Percentiles rank a stretch among this genome's conserved stretches.
These are phyloP conservation scores for Chrysanthemum lavandulifolium DNA, from an alignment of 129 eudicot genomes.

Conservation along the genomic window DNA sequence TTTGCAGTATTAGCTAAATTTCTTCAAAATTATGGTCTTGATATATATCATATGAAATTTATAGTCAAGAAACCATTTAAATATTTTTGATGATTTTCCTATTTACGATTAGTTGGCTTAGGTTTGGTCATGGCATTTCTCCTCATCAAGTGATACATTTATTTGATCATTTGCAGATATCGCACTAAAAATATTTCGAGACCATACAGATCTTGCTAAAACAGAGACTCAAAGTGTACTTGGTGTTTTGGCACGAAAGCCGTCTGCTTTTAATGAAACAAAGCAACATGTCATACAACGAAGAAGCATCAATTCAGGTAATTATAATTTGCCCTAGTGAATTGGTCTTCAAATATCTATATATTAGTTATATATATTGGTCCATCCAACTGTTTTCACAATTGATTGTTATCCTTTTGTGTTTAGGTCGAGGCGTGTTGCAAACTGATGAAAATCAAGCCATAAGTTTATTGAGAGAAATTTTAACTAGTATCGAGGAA, in stretches of 20 bases:
- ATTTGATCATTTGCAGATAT: conserved; percentile 18
- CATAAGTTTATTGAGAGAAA: not conserved
- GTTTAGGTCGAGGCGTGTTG: not conserved
- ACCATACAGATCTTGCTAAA: not conserved
- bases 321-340: not conserved
- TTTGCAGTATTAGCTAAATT: too few species aligned
- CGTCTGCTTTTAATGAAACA: conserved; percentile 16
- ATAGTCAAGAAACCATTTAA: too few species aligned
- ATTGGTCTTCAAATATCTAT: not conserved
- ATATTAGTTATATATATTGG: not conserved
- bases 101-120: not conserved
- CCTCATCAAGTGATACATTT: not conserved
- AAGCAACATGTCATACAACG: not conserved
- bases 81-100: not conserved
- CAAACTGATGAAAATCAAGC: conserved; percentile 2
- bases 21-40: too few species aligned
- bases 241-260: conserved; percentile 28
- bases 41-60: too few species aligned
- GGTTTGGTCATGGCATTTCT: not conserved
- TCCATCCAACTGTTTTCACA: not conserved
- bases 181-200: conserved; percentile 20
- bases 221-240: conserved; percentile 9
- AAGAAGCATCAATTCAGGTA: conserved; percentile 19
- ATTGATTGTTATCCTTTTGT: not conserved
- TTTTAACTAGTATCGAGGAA: not conserved